phyloP scores from a whole-genome alignment of 169 alveolate genomes.

The Theileria parva region DNA sequence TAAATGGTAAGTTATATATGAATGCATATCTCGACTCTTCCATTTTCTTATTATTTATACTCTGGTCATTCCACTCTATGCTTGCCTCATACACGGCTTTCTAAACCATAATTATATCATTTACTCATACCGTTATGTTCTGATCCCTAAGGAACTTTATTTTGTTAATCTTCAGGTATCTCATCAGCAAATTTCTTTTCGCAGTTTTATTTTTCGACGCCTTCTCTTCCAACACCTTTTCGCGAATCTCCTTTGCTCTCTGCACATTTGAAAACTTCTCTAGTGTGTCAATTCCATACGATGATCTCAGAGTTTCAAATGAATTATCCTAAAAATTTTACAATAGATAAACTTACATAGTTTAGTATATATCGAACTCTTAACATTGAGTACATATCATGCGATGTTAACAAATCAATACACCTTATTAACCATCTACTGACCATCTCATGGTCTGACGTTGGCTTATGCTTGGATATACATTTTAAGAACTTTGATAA shows the following conservation, averaged over 20 bases:
- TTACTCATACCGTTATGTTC: constrained; percentile 47
- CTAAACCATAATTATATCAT: neutral
- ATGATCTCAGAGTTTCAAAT: constrained; percentile 59
- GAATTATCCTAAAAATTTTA: constrained; percentile 37
- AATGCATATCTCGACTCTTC: constrained; percentile 46
- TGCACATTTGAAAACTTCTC: constrained; percentile 59
- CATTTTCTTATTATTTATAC: constrained; percentile 21
- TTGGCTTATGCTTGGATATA: constrained; percentile 39
- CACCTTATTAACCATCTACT: constrained; percentile 36
- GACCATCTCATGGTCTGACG: constrained; percentile 45
- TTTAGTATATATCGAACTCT: constrained; percentile 51
- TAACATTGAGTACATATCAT: constrained; percentile 54
- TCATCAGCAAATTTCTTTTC: constrained; percentile 50
- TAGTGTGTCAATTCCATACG: constrained; percentile 59
- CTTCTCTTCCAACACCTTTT: constrained; percentile 44
- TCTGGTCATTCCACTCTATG: constrained; percentile 57
- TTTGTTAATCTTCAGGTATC: constrained; percentile 52
- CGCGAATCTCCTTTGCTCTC: constrained; percentile 30
- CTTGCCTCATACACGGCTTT: constrained; percentile 64
- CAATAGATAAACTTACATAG: constrained; percentile 30
- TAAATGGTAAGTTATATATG: constrained; percentile 58
- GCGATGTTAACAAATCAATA: constrained; percentile 51
- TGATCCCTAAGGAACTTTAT: constrained; percentile 55
- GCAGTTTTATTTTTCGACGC: constrained; percentile 42
- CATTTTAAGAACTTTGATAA: constrained; percentile 34